Evolutionary conservation across 2,329 filamentous ascomycete species (phyloP), one percentile per base, ranked within the genome.

Genomic region (Phoma herbarum): DNA sequence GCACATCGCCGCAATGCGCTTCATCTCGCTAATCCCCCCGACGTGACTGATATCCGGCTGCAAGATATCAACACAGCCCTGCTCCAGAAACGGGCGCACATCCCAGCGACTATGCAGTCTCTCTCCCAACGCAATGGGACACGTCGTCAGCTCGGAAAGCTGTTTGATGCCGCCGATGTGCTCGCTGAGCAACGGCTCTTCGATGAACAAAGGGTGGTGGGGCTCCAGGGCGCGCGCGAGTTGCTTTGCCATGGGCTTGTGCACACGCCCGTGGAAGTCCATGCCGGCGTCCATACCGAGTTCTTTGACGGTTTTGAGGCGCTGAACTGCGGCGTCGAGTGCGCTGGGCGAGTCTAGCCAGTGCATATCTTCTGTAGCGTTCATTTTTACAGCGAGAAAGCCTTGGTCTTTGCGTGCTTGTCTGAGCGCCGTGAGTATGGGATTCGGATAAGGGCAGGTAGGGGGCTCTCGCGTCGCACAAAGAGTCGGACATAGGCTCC

Each of bases 221-320:
- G 89, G 88, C 61, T 89, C 89, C 0, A 93, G 81, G 0, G 84
- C 81, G 57, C 84, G 84, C 1, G 88, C 88, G 2, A 93, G 82
- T 65, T 93, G 90, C 65, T 90, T 91, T 0, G 90, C 90, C 89
- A 93, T 93, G n/a, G 89, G 88, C 61, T 89, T 89, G 76, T 93
- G 90, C 0, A 92, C 80, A 9, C 90, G 85, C 3, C 90, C 91
- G 71, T 93, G 91, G 75, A 93, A 93, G 67, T 93, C 91, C 25
- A 93, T 82, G 1, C 87, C 91, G 0, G 84, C 90, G 56, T 93
- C 90, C 65, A 93, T 83, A 1, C 90, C 90, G 0, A 91, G 77
- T 0, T 82, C 81, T 71, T 90, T 91, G 10, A 93, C 90, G 0
- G 84, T 81, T 64, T 88, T 87, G 12, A 93, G 79, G 1, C 90